Evolutionary conservation across 2,329 filamentous ascomycete species (phyloP), one percentile per base, ranked within the genome.

Genomic region (Colletotrichum phormii): DNA sequence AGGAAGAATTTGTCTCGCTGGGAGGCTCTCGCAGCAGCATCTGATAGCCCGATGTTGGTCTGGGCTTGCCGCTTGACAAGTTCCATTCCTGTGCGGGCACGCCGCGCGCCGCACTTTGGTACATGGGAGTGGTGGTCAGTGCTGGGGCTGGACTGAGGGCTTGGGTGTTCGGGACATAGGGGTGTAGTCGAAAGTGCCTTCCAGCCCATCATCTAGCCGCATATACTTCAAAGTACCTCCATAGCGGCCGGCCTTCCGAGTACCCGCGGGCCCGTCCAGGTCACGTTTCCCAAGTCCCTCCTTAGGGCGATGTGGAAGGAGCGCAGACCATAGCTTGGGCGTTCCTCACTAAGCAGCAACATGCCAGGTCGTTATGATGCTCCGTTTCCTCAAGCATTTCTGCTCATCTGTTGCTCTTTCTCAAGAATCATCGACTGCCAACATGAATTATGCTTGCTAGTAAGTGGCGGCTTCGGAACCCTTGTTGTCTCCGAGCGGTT

Each of bases 321-420:
- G 46, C 37, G 33, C 37, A 59, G 15, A 33, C 64, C 35, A 51
- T 37, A 33, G 26, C 58, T 33, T 63, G 58, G 53, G 33, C 65
- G 58, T 69, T 57, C 70, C 70, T 64, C 70, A 64, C 64, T 13
- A 60, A 64, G 70, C 51, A 64, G 59, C 42, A 53, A 53, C 70
- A 72, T 64, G 42, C 59, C 54, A 46, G 24, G 35, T n/a, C 46
- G 18, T 22, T 22, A 64, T 55, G 42, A 54, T 29, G 46, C 54
- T 70, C 46, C 24, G 9, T 53, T 8, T 37, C 7, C 62, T 64
- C 62, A 54, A 55, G 22, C 31, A n/a, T 37, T 57, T 24, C 37
- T 60, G 42, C 42, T 49, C 18, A 22, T 49, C 5, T 18, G 42
- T 60, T 51, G 15, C 29, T 22, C 42, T 59, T 65, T 31, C 5